phyloP scores from a whole-genome alignment of 306 rosid genomes.

The Geum urbanum region DNA sequence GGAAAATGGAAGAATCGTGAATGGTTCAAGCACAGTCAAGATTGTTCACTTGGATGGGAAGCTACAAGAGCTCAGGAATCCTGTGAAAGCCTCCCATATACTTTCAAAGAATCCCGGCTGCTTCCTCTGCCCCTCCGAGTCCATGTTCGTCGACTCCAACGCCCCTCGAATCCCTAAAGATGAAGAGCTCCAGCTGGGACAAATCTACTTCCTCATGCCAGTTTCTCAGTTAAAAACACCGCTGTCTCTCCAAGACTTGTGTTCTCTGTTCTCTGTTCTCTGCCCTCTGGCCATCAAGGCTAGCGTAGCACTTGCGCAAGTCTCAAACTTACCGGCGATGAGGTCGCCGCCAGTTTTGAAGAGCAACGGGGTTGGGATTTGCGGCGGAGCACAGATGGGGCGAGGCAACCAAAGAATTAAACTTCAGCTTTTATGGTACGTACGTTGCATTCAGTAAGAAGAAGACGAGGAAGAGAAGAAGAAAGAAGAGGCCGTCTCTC shows the following conservation, averaged over 20 bases:
- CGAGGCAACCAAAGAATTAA: slow-evolving; percentile 19
- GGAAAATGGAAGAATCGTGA: slow-evolving; percentile 18
- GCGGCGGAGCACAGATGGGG: neutral
- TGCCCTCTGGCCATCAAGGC: slow-evolving; percentile 59
- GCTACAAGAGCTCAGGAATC: slow-evolving; percentile 45
- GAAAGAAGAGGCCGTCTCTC: too few relatives aligned
- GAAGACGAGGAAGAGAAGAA: too few relatives aligned
- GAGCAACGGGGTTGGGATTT: neutral
- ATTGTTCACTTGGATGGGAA: slow-evolving; percentile 47
- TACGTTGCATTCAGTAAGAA: too few relatives aligned
- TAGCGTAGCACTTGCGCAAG: slow-evolving; percentile 39
- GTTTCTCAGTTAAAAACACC: slow-evolving; percentile 24
- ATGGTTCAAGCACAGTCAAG: slow-evolving; percentile 32
- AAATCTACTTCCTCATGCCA: slow-evolving; percentile 54
- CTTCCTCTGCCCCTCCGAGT: slow-evolving; percentile 51
- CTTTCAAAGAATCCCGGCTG: slow-evolving; percentile 50
- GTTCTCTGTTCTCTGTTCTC: too few relatives aligned
- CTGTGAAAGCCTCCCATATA: slow-evolving; percentile 40
- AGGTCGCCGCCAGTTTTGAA: neutral
- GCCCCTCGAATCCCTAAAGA: slow-evolving; percentile 26
- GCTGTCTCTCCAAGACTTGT: slow-evolving; percentile 49
- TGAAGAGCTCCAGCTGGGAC: slow-evolving; percentile 51
- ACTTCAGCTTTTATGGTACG: neutral
- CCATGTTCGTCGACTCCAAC: slow-evolving; percentile 40
- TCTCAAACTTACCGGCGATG: neutral